Evolutionary conservation across 495 filamentous ascomycete species (phyloP).

Genomic region (Neurospora sp.): DNA sequence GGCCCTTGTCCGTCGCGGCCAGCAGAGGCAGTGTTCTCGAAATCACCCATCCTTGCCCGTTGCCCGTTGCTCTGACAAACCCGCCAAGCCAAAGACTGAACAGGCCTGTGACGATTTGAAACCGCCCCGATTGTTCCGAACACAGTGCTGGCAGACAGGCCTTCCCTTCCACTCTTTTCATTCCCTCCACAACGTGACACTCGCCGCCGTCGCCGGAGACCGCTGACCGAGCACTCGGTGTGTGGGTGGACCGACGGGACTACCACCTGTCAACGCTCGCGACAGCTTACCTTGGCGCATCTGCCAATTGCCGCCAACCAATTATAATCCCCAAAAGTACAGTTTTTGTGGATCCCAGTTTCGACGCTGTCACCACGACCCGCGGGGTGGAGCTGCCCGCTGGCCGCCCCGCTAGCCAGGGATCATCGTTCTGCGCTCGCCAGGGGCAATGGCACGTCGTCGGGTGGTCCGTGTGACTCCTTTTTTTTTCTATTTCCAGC

Average conservation of each 20-base stretch:
- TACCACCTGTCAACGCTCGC: not conserved
- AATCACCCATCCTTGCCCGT: not conserved
- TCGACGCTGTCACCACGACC: not conserved
- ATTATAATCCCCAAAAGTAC: not conserved
- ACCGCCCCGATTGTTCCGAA: constrained; percentile 9
- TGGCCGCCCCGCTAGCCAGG: not conserved
- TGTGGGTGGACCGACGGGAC: not conserved
- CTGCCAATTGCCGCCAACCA: not conserved
- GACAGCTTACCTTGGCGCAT: not conserved
- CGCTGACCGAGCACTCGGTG: not conserved
- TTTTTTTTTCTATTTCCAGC: not conserved
- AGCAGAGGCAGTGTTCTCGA: not conserved
- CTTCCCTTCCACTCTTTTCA: not conserved
- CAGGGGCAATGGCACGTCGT: not conserved
- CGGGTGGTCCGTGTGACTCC: not conserved
- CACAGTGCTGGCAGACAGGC: constrained; percentile 5
- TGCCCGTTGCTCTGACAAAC: not conserved
- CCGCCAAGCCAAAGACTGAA: not conserved
- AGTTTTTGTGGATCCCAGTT: not conserved
- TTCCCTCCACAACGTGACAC: not conserved
- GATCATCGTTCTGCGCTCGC: not conserved
- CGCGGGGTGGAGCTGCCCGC: not conserved
- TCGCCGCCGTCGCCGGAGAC: not conserved
- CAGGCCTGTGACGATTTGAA: constrained; percentile 5
- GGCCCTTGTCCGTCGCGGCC: not conserved